phyloP scores from a whole-genome alignment of 2,329 filamentous ascomycete genomes.

The Trichoderma sp. region DNA sequence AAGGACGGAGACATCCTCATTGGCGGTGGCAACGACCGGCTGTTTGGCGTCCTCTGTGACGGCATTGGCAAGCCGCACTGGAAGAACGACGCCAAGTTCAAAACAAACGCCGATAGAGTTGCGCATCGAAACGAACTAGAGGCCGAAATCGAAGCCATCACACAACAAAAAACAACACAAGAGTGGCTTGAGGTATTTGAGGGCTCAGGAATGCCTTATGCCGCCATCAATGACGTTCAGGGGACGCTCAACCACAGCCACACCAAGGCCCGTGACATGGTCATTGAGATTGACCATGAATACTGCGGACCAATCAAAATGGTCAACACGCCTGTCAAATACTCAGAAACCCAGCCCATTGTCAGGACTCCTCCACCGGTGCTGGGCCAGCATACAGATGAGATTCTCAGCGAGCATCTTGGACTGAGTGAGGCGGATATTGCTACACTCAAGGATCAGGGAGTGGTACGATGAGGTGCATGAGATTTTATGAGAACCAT shows the following conservation, averaged over 20 bases:
- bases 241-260: conserved; percentile 81
- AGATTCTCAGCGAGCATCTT: conserved; percentile 67
- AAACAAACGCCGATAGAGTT: conserved; percentile 63
- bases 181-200: conserved; percentile 88
- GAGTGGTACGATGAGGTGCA: conserved; percentile 59
- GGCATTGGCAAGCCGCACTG: conserved; percentile 60
- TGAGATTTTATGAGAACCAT: neutral
- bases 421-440: conserved; percentile 63
- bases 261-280: conserved; percentile 83
- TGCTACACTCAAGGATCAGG: conserved; percentile 60
- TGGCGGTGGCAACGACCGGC: conserved; percentile 70
- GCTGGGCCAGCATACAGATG: conserved; percentile 83
- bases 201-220: conserved; percentile 88
- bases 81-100: conserved; percentile 60
- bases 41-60: conserved; percentile 66
- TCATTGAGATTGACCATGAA: conserved; percentile 81
- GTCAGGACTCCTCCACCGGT: conserved; percentile 79
- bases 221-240: conserved; percentile 92
- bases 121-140: conserved; percentile 77
- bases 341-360: conserved; percentile 76
- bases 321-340: conserved; percentile 94
- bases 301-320: conserved; percentile 83
- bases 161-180: conserved; percentile 73
- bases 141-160: conserved; percentile 73
- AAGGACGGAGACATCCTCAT: conserved; percentile 70